Evolutionary conservation across 2,329 filamentous ascomycete genomes (phyloP), one percentile per base, ranked within the genome.

Genomic region (Botrytis squamosa): DNA sequence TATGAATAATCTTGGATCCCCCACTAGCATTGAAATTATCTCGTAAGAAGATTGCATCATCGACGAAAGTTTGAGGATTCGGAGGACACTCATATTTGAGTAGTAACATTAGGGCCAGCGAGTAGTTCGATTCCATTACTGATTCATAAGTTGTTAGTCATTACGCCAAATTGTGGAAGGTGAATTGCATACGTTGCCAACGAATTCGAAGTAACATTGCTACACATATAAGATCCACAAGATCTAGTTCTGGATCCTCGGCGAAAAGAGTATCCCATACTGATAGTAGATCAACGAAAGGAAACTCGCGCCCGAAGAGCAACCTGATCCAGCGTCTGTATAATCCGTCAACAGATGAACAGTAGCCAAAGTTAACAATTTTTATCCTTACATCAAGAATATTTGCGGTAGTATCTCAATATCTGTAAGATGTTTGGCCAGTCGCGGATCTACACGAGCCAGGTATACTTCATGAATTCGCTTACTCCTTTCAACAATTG

Each of bases 351-450:
- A 65, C 59, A 69, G 16, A 33, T 64, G 67, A 16, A 57, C 38
- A n/a, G 16, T 44, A 29, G 67, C 20, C 46, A 25, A 25, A 22
- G 25, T 71, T 81, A 7, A 16, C 3, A 4, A 33, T 44, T 4
- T 69, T 33, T 40, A 16, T 69, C 25, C 88, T 82, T 83, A 96
- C 93, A 98, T 97, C 38, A 98, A 85, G 80, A 98, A 99, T 69
- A 99, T 95, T 79, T 99, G 96, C 1, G 96, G 96, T n/a, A 98
- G 84, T 75, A 99, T 91, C 75, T 98, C 95, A 65, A 98, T 91
- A 74, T 89, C 88, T 74, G 90, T 91, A 29, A 99, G 86, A 81
- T 98, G 95, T 38, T 86, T 86, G 22, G 93, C 92, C 42, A 98
- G 87, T 79, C 94, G 92, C n/a, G 93, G 91, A 80, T 98, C 96